phyloP scores from a whole-genome alignment of 2,329 filamentous ascomycete species.

The Botrytis deweyae region DNA sequence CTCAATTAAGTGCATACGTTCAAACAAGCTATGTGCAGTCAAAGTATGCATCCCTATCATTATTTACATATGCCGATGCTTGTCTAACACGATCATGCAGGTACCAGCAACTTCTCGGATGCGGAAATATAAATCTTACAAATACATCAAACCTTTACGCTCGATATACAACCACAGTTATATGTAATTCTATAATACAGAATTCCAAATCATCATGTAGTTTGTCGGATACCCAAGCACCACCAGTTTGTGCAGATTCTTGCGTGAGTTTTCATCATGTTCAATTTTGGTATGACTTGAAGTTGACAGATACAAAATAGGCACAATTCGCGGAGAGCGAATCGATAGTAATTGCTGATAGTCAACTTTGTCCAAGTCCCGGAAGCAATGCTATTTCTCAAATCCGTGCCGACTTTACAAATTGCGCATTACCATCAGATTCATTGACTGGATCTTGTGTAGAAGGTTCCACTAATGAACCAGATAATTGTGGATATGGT shows the following conservation, averaged over 20 bases:
- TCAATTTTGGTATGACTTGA: conserved; percentile 29
- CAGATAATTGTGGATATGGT: conserved; percentile 80
- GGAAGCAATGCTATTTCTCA: conserved; percentile 66
- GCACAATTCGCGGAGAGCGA: conserved; percentile 86
- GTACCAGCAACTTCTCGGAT: conserved; percentile 80
- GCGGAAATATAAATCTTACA: conserved; percentile 70
- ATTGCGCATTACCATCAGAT: conserved; percentile 79
- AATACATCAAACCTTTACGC: conserved; percentile 85
- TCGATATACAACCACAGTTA: conserved; percentile 84
- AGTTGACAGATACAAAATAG: conserved; percentile 44
- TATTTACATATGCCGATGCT: conserved; percentile 12
- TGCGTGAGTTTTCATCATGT: conserved; percentile 60
- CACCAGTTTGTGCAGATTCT: conserved; percentile 82
- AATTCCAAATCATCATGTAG: conserved; percentile 73
- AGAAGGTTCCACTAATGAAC: conserved; percentile 74
- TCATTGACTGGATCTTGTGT: conserved; percentile 78
- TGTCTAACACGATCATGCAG: conserved; percentile 50
- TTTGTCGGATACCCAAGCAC: conserved; percentile 61
- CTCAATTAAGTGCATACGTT: conserved; percentile 70
- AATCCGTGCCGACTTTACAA: conserved; percentile 88
- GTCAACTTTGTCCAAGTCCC: conserved; percentile 67
- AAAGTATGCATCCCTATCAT: conserved; percentile 59
- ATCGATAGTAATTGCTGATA: conserved; percentile 75
- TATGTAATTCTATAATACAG: conserved; percentile 94
- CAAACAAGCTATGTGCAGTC: conserved; percentile 69